Evolutionary conservation across 306 rosid genomes (phyloP).

Genomic region (Delonix regia): DNA sequence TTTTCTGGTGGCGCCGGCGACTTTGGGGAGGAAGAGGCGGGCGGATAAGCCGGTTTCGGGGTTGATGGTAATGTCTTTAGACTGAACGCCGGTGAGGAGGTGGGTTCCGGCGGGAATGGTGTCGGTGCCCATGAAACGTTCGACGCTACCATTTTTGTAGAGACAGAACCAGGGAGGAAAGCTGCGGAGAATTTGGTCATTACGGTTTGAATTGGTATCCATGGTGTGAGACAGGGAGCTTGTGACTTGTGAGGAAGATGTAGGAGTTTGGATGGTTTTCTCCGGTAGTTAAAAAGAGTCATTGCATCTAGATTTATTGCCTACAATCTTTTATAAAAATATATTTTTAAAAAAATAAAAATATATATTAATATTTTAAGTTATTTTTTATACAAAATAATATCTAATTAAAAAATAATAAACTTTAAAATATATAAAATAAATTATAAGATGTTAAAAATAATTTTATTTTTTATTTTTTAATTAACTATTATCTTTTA

Average conservation of each 20-base stretch:
- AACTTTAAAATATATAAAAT: too few relatives aligned
- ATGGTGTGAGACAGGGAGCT: neutral
- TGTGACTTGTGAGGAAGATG: neutral
- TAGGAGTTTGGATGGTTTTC: too few relatives aligned
- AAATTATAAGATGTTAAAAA: too few relatives aligned
- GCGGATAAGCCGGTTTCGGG: constrained; percentile 45
- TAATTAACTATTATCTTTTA: too few relatives aligned
- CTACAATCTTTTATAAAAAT: too few relatives aligned
- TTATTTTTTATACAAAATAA: too few relatives aligned
- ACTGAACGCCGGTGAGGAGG: constrained; percentile 44
- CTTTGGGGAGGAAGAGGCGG: constrained; percentile 61
- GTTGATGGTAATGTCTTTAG: constrained; percentile 61
- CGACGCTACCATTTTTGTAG: constrained; percentile 67
- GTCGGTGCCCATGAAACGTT: constrained; percentile 48
- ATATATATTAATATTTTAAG: too few relatives aligned
- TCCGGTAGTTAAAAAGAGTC: too few relatives aligned
- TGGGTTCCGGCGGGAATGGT: constrained; percentile 51
- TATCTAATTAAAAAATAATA: too few relatives aligned
- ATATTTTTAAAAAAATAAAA: too few relatives aligned
- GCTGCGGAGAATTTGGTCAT: constrained; percentile 38
- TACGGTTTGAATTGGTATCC: neutral
- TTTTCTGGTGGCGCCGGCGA: constrained; percentile 19
- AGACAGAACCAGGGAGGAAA: constrained; percentile 44
- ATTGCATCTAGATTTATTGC: too few relatives aligned
- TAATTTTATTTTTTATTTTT: too few relatives aligned